Conservation (phyloP, 1,284 basidiomycete genomes). For the Rhodofomes roseus region DNA sequence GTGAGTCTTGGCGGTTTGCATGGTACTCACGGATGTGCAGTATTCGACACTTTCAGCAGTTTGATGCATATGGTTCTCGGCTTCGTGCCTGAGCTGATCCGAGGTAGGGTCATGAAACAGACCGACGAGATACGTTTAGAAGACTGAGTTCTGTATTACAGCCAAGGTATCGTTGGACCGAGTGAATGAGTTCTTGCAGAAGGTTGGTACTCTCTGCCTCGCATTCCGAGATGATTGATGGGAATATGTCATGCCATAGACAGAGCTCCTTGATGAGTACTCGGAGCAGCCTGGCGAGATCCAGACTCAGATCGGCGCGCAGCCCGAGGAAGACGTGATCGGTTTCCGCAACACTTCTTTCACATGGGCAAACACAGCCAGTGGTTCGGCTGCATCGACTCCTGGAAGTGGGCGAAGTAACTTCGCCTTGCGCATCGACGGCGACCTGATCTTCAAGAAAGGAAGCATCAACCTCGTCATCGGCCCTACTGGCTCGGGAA, state of each 20-base stretch:
- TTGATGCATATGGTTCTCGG: conserved; percentile 31
- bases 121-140: conserved; percentile 12
- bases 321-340: conserved; percentile 24
- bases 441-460: conserved; percentile 53
- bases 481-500: conserved; percentile 56
- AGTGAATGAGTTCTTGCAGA: conserved; percentile 41
- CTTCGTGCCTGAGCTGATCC: conserved; percentile 29
- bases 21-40: conserved; percentile 4
- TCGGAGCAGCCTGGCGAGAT: conserved; percentile 17
- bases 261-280: conserved; percentile 47
- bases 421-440: conserved; percentile 47
- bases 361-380: conserved; percentile 35
- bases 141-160: conserved; percentile 6
- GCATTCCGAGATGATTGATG: background rate
- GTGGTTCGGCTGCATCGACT: conserved; percentile 19
- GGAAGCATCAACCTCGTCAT: conserved; percentile 60
- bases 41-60: conserved; percentile 35
- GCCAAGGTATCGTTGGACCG: conserved; percentile 46
- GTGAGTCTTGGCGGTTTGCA: background rate
- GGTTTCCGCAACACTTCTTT: conserved; percentile 41
- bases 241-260: conserved; percentile 23
- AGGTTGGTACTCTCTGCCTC: conserved; percentile 25
- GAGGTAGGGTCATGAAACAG: conserved; percentile 28
- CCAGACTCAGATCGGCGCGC: conserved; percentile 3
- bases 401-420: conserved; percentile 27